Conservation (phyloP, 306 rosid species). For the Malus sylvestris region DNA sequence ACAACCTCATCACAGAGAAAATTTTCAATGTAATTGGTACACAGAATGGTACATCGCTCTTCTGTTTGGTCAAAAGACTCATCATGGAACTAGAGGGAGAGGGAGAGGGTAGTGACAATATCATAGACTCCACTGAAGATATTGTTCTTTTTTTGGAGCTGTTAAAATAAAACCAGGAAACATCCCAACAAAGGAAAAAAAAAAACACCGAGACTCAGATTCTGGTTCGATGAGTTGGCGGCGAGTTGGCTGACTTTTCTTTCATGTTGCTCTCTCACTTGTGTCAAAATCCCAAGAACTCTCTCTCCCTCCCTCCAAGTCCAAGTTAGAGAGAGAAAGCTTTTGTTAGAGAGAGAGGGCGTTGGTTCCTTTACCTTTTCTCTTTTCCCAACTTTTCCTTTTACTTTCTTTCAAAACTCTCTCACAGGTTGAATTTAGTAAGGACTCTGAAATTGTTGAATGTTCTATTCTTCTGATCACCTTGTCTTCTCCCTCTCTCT, state of each 20-base stretch:
- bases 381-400: not conserved
- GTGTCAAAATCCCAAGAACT: not conserved
- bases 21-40: too few species aligned
- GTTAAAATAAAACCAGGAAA: not conserved
- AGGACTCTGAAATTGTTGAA: constrained; percentile 7
- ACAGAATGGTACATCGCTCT: too few species aligned
- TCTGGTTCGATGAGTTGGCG: constrained; percentile 16
- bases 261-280: not conserved
- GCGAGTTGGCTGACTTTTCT: constrained; percentile 14
- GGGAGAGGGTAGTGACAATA: too few species aligned
- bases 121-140: too few species aligned
- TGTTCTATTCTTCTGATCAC: constrained; percentile 19
- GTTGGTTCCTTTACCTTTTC: not conserved
- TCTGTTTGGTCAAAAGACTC: too few species aligned
- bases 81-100: too few species aligned
- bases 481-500: not conserved
- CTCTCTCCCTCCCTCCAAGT: not conserved
- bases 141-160: too few species aligned
- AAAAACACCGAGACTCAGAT: not conserved
- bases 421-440: not conserved
- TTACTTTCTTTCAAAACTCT: not conserved
- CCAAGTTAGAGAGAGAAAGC: not conserved
- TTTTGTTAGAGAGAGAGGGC: not conserved
- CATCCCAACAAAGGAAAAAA: not conserved
- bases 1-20: too few species aligned